Conservation (phyloP, 108 stramenopile species). For the Fragilariopsis cylindrus region DNA sequence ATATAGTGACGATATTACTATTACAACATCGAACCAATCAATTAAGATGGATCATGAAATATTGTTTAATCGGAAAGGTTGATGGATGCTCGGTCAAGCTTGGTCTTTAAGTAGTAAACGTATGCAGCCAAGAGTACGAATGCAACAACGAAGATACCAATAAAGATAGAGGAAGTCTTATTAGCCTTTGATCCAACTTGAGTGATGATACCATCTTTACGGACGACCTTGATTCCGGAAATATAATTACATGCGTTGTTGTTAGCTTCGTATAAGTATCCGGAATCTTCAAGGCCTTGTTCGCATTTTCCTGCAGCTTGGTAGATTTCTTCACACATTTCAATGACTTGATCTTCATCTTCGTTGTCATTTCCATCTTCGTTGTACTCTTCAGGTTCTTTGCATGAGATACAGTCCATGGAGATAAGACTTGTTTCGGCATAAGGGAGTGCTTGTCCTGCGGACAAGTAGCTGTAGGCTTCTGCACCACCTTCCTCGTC, state of each 20-base stretch:
- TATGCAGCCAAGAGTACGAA: conserved; percentile 79
- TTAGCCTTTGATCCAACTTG: conserved; percentile 45
- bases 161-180: conserved; percentile 74
- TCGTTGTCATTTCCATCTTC: conserved; percentile 50
- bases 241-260: conserved; percentile 83
- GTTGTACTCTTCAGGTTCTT: conserved; percentile 49
- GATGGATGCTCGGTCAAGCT: conserved; percentile 81
- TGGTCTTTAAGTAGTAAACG: conserved; percentile 82
- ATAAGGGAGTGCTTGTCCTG: conserved; percentile 62
- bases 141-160: conserved; percentile 77
- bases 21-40: no score
- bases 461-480: conserved; percentile 37
- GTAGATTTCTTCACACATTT: conserved; percentile 71
- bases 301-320: conserved; percentile 80
- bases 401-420: conserved; percentile 71
- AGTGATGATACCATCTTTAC: conserved; percentile 62
- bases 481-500: conserved; percentile 48
- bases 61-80: conserved; percentile 66
- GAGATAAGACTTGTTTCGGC: conserved; percentile 53
- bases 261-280: conserved; percentile 45
- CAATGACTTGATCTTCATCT: conserved; percentile 52
- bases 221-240: conserved; percentile 74
- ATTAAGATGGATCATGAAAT: neutral
- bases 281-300: conserved; percentile 33
- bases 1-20: no score